These are phyloP conservation scores for Colletotrichum australisinense DNA, from an alignment of 2,329 filamentous ascomycete species.

Conservation along the genomic window DNA sequence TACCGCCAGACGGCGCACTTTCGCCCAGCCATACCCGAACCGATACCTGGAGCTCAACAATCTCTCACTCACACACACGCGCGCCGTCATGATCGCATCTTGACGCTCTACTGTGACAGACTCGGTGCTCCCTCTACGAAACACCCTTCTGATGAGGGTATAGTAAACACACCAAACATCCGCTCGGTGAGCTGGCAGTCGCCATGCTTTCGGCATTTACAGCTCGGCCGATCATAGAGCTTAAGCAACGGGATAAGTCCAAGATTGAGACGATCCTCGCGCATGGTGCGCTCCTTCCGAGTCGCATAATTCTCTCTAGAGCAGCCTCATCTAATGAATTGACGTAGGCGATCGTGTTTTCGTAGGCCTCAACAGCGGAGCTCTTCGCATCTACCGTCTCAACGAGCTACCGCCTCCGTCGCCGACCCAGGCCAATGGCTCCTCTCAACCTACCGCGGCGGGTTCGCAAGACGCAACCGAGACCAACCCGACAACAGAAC, in stretches of 20 bases:
- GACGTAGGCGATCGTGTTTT: conserved; percentile 84
- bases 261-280: conserved; percentile 96
- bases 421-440: conserved; percentile 53
- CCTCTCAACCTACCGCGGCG: conserved; percentile 38
- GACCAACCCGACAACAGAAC: conserved; percentile 26
- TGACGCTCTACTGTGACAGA: conserved; percentile 13
- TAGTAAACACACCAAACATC: conserved; percentile 27
- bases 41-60: conserved; percentile 20
- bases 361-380: conserved; percentile 90
- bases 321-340: conserved; percentile 18
- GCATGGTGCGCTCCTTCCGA: conserved; percentile 69
- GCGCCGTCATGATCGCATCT: conserved; percentile 28
- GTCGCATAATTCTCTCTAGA: neutral
- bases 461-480: conserved; percentile 42
- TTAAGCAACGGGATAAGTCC: conserved; percentile 93
- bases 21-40: conserved; percentile 27
- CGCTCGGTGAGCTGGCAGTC: conserved; percentile 53
- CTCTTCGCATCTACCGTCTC: conserved; percentile 89
- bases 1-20: conserved; percentile 23
- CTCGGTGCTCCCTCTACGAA: neutral
- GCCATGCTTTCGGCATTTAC: conserved; percentile 98
- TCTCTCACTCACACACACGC: conserved; percentile 2
- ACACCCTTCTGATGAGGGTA: conserved; percentile 18
- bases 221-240: conserved; percentile 95
- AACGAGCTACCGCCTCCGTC: conserved; percentile 69